Evolutionary conservation across 1,139 yeast species (phyloP).

Genomic region (Pneumocystis sp.): DNA sequence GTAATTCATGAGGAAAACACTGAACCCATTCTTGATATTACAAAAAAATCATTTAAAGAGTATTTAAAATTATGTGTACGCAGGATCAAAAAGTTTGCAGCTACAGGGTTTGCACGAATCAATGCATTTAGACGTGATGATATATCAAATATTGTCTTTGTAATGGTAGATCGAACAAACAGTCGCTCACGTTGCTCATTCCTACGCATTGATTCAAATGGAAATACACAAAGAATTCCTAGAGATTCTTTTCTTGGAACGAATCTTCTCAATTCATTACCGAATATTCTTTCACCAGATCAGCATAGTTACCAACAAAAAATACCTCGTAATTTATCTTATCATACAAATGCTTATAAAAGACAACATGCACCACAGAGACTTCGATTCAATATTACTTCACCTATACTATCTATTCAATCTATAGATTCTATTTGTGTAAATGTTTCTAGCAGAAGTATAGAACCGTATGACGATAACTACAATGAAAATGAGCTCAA

Average conservation of each 20-base stretch:
- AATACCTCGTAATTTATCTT: not conserved
- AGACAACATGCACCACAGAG: not conserved
- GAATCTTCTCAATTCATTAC: not conserved
- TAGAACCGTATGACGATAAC: not conserved
- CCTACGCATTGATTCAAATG: not conserved
- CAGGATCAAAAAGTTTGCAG: not conserved
- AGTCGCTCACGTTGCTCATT: not conserved
- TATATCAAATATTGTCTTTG: not conserved
- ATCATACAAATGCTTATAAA: not conserved
- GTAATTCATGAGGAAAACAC: not conserved
- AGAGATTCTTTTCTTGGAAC: not conserved
- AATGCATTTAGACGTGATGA: not conserved
- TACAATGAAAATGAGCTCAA: not conserved
- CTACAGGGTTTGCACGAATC: not conserved
- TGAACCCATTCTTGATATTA: not conserved
- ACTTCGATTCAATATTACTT: not conserved
- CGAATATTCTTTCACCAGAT: not conserved
- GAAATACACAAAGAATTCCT: not conserved
- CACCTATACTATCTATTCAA: not conserved
- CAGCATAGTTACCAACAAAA: not conserved
- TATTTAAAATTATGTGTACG: not conserved
- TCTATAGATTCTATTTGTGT: not conserved
- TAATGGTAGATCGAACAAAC: not conserved
- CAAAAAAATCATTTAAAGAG: not conserved
- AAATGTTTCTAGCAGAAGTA: not conserved